phyloP scores from a whole-genome alignment of 805 yeast genomes.

The Ogataea trehaloabstinens region DNA sequence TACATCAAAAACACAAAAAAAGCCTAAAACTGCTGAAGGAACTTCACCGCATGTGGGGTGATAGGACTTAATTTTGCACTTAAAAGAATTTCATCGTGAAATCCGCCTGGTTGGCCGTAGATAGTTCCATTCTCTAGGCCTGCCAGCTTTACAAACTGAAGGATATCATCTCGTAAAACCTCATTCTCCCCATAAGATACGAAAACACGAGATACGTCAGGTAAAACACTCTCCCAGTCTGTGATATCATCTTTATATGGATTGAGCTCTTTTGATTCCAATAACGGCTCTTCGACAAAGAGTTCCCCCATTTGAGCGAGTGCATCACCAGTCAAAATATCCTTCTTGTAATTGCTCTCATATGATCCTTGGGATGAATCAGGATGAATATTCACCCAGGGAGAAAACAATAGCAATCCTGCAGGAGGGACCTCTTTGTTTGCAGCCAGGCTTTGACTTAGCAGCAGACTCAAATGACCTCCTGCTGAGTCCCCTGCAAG shows the following conservation, averaged over 20 bases:
- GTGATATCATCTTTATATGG: constrained; percentile 7
- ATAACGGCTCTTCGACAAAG: constrained; percentile 2
- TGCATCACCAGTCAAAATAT: constrained; percentile 3
- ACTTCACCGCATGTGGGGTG: constrained; percentile 4
- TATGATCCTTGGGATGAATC: constrained; percentile 3
- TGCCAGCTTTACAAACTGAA: constrained; percentile 3
- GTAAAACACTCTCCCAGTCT: constrained; percentile 6
- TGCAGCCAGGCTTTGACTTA: constrained; percentile 5
- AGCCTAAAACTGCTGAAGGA: too few relatives aligned
- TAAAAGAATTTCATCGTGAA: constrained; percentile 8
- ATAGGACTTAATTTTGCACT: constrained; percentile 6
- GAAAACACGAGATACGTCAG: constrained; percentile 2
- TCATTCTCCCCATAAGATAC: constrained; percentile 6
- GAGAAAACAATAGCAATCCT: constrained; percentile 5
- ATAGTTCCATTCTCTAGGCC: constrained; percentile 2
- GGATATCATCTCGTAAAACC: constrained; percentile 6
- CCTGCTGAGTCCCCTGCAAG: constrained; percentile 15
- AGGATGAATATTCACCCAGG: constrained; percentile 11
- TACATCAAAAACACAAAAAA: too few relatives aligned
- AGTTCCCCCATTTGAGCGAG: constrained; percentile 8
- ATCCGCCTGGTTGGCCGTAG: constrained; percentile 5
- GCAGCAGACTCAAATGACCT: constrained; percentile 5
- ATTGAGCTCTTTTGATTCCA: constrained; percentile 6
- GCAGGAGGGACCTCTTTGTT: neutral
- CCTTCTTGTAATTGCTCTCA: constrained; percentile 4